Conservation (phyloP, 768 basidiomycete genomes). For the Russula virescens region DNA sequence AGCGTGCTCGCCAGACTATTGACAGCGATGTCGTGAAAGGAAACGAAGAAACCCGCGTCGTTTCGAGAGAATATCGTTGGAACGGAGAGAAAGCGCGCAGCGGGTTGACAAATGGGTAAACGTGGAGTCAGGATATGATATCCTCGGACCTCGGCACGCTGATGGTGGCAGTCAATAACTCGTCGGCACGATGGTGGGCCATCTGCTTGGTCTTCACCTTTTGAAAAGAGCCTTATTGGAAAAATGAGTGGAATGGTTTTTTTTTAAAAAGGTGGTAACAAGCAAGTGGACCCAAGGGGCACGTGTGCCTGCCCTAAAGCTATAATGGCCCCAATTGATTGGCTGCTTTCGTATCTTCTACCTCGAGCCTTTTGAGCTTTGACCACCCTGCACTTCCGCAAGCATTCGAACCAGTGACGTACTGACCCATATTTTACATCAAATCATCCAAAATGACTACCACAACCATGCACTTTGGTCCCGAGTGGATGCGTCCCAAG, state of each 20-base stretch:
- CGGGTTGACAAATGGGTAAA: too few relatives aligned
- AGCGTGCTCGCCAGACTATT: not conserved
- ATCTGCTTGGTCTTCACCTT: too few relatives aligned
- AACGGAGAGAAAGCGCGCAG: not conserved
- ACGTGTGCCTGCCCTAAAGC: constrained; percentile 21
- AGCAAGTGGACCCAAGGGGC: not conserved
- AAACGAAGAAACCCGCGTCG: too few relatives aligned
- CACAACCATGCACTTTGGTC: constrained; percentile 82
- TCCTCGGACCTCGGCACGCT: too few relatives aligned
- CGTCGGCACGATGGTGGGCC: not conserved
- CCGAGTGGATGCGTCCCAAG: constrained; percentile 90
- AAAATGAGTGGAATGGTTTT: not conserved
- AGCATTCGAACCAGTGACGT: constrained; percentile 2
- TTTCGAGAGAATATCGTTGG: not conserved
- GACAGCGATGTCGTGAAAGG: not conserved
- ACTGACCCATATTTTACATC: not conserved
- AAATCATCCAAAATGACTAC: constrained; percentile 41
- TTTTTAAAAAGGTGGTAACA: not conserved
- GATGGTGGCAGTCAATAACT: too few relatives aligned
- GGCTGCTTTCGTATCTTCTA: not conserved
- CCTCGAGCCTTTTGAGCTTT: constrained; percentile 11
- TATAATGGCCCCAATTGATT: constrained; percentile 5
- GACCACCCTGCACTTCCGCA: not conserved
- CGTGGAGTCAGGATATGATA: too few relatives aligned
- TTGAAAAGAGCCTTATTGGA: too few relatives aligned